Conservation (phyloP, 176 grass and related monocot species). For the Olyra latifolia region DNA sequence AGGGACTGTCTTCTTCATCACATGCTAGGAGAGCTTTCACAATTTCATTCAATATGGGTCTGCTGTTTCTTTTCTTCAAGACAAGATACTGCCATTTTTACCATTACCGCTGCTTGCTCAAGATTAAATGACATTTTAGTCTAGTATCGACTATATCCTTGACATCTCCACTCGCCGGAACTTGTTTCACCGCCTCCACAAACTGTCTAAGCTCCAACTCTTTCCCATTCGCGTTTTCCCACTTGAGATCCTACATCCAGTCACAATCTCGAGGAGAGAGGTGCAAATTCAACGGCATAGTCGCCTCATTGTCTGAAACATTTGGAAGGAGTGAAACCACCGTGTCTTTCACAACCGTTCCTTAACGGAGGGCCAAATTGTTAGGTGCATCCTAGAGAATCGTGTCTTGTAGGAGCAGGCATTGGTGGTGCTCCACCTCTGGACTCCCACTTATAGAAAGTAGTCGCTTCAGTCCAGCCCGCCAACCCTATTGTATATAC, state of each 20-base stretch:
- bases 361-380: too few species aligned
- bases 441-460: too few species aligned
- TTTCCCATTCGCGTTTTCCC: not conserved
- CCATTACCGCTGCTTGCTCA: slow-evolving; percentile 33
- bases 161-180: not conserved
- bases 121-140: slow-evolving; percentile 35
- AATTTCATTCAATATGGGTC: slow-evolving; percentile 45
- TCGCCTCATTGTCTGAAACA: too few species aligned
- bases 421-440: too few species aligned
- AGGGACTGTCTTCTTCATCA: slow-evolving; percentile 28
- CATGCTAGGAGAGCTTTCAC: slow-evolving; percentile 14
- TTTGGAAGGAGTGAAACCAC: too few species aligned
- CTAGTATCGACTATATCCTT: slow-evolving; percentile 23
- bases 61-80: slow-evolving; percentile 34
- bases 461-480: too few species aligned
- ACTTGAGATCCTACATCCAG: slow-evolving; percentile 25
- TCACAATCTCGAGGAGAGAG: slow-evolving; percentile 49
- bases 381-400: too few species aligned
- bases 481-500: too few species aligned
- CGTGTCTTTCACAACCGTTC: too few species aligned
- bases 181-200: slow-evolving; percentile 5
- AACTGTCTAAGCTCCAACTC: slow-evolving; percentile 6
- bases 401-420: too few species aligned
- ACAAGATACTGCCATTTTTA: slow-evolving; percentile 30
- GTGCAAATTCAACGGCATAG: too few species aligned